Base-by-base conservation (phyloP, 2,329 filamentous ascomycete species). In the Trichothecium sympodiale region DNA sequence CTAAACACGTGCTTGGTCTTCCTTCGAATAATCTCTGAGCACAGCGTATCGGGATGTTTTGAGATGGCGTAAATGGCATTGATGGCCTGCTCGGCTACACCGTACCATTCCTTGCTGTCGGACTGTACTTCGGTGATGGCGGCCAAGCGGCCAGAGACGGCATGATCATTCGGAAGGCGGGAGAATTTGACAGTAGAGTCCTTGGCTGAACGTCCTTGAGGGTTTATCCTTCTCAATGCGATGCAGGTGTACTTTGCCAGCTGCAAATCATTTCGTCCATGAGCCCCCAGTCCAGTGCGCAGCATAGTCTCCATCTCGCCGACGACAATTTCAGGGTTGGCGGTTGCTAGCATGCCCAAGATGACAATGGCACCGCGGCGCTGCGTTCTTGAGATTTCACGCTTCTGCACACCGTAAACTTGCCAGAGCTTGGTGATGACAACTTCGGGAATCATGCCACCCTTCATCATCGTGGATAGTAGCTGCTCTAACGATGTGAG, bases 391-490 rank as follows among this genome's bases (percentile, higher is more conserved):
- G 91, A 96, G 31, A 95, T 95, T 39, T 95, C 88, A 41, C 84
- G 80, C 62, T 81, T 91, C 52, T 94, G 88, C 31, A 95, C 81
- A 28, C 89, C 86, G 52, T 98, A 98, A 3, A 98, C 88, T 52
- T 94, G 87, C 91, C 93, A 98, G 5, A 98, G 67, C 63, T 96
- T 98, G 35, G 82, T 73, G 33, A 96, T 73, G 34, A 98, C 89
- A 1, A 82, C 65, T 15, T 93, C 86, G 2, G 84, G 81, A 42
- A 98, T 80, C 55, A 88, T 74, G 12, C 86, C 85, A 27, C 81
- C 80, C 60, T 88, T 93, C 85, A 95, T 94, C 91, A 98, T 98
- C 0, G 87, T 96, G 42, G 84, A 86, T 6, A 98, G 69, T 4
- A 98, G 69, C 58, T 98, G 91, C 59, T 98, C 91, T 8, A 98